Evolutionary conservation across 371 early-diverging fungal species (phyloP), one percentile per base, ranked within the genome.

Genomic region (Lichtheimia ramosa): DNA sequence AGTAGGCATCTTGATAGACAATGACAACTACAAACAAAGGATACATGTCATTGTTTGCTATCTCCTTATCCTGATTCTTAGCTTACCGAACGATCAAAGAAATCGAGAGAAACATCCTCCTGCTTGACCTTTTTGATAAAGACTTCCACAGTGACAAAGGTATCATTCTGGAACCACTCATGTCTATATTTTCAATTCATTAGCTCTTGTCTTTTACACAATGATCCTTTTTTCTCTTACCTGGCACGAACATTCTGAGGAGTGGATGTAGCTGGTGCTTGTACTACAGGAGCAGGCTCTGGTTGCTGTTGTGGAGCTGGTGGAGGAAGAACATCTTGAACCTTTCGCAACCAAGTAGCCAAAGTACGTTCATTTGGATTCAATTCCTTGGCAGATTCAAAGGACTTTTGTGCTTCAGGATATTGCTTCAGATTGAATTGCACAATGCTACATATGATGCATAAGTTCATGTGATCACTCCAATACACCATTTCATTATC

Each of bases 141-240:
- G 20, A 98, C 80, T 60, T 90, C 87, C 42, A 98, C 77, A 8
- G 89, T 93, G 43, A 98, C 89, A 68, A 78, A 86, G 56, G 81
- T 72, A 64, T 96, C 97, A 63, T 89, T 97, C 78, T 98, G 98
- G 77, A 93, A 96, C 96, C 96, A 97, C 72, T 97, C 97, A 65
- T 96, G 94, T 69, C 96, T 91, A 71, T 18, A 12, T 18, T 16
- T 14, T 40, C 27, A 58, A n/a, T 23, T 21, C 52, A 51, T 41
- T n/a, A 34, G 1, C 43, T 21, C 25, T 48, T 8, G 42, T 20
- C 10, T 13, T 3, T 20, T 14, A 1, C 20, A 20, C 34, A 25
- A 13, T 7, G n/a, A 23, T 7, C 10, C 14, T 7, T 2, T 5
- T 5, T 41, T 25, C 14, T 5, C 51, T 53, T 57, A 62, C 63